Conservation (phyloP, 2,329 filamentous ascomycete genomes). For the Ophiostoma montium region DNA sequence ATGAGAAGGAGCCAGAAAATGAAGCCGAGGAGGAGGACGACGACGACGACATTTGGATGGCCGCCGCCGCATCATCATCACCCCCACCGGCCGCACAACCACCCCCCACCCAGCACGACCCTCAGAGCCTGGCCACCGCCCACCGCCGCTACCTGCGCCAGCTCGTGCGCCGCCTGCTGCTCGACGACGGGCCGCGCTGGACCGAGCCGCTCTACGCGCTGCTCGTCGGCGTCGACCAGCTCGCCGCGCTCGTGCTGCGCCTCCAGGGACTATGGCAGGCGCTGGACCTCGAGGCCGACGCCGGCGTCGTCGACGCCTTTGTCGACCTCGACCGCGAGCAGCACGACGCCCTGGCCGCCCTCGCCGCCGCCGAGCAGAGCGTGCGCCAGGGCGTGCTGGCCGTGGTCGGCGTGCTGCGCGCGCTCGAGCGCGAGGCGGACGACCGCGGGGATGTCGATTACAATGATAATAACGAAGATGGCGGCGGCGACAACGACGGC, state of each 20-base stretch:
- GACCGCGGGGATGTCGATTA: slow-evolving; percentile 18
- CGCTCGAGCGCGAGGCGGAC: slow-evolving; percentile 16
- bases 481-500: slow-evolving; percentile 20
- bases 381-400: slow-evolving; percentile 55
- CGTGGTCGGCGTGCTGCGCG: slow-evolving; percentile 45
- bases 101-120: no score
- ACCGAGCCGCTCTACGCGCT: slow-evolving; percentile 52
- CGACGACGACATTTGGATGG: slow-evolving; percentile 29
- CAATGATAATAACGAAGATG: slow-evolving; percentile 7
- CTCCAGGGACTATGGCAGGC: slow-evolving; percentile 64
- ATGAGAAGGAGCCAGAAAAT: background rate
- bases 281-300: slow-evolving; percentile 67
- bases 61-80: slow-evolving; percentile 8
- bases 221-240: slow-evolving; percentile 63
- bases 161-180: slow-evolving; percentile 50
- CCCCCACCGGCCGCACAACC: slow-evolving; percentile 9
- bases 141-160: slow-evolving; percentile 64
- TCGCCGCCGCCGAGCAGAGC: slow-evolving; percentile 47
- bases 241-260: slow-evolving; percentile 62
- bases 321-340: slow-evolving; percentile 62
- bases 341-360: slow-evolving; percentile 46
- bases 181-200: slow-evolving; percentile 44
- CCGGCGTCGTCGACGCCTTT: slow-evolving; percentile 65
- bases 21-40: slow-evolving; percentile 17
- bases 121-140: slow-evolving; percentile 67